phyloP scores from a whole-genome alignment of 306 rosid genomes.

The Ceratonia siliqua region DNA sequence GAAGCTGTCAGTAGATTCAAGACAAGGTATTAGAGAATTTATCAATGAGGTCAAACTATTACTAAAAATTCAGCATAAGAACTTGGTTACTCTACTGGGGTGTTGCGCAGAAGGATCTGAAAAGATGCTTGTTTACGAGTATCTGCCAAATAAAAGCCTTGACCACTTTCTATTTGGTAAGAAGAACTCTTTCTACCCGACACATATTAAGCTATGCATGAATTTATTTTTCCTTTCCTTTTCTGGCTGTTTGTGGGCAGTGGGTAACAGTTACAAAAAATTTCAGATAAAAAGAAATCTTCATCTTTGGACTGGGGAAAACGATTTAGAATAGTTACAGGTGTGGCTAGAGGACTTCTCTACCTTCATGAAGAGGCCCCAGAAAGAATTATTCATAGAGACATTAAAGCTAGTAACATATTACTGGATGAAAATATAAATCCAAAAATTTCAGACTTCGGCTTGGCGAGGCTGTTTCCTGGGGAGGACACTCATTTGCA shows the following conservation, averaged over 20 bases:
- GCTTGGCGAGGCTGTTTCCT: conserved; percentile 90
- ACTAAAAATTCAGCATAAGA: conserved; percentile 78
- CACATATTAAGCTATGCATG: neutral
- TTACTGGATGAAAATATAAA: conserved; percentile 70
- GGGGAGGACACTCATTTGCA: conserved; percentile 86
- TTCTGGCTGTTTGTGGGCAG: conserved; percentile 9
- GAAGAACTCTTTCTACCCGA: neutral
- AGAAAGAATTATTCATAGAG: conserved; percentile 81
- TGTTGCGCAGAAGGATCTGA: conserved; percentile 93
- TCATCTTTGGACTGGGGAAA: conserved; percentile 67
- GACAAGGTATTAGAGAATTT: conserved; percentile 83
- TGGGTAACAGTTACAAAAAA: conserved; percentile 19
- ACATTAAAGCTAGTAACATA: conserved; percentile 89
- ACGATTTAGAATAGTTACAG: conserved; percentile 60
- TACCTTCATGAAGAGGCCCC: conserved; percentile 92
- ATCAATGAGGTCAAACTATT: conserved; percentile 80
- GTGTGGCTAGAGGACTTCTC: conserved; percentile 78
- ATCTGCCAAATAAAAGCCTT: conserved; percentile 82
- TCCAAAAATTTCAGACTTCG: conserved; percentile 89
- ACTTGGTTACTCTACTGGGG: conserved; percentile 72
- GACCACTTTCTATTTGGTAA: conserved; percentile 80
- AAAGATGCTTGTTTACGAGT: conserved; percentile 94
- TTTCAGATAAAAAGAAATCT: conserved; percentile 70
- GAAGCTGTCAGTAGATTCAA: conserved; percentile 72
- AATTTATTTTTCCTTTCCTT: neutral